Conservation (phyloP, 768 basidiomycete genomes). For the Tulasnella calospora region DNA sequence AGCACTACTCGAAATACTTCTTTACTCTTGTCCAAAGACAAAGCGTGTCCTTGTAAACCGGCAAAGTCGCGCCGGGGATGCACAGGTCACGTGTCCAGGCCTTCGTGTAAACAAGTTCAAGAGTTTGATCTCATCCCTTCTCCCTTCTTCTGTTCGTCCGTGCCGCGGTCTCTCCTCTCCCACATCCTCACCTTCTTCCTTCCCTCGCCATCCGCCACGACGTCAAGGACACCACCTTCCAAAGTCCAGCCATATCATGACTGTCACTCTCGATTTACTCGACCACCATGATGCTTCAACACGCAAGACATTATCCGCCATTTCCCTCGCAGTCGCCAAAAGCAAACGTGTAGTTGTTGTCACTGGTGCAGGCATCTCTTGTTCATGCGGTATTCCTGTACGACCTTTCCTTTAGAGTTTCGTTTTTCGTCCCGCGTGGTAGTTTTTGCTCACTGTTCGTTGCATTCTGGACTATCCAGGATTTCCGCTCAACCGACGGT, state of each 20-base stretch:
- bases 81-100: not conserved
- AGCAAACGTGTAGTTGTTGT: conserved; percentile 84
- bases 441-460: not conserved
- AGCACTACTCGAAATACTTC: not conserved
- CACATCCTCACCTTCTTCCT: not conserved
- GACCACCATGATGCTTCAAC: conserved; percentile 31
- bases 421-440: not conserved
- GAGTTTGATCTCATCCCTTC: not conserved
- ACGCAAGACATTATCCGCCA: conserved; percentile 49
- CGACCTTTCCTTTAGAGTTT: conserved; percentile 35
- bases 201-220: not conserved
- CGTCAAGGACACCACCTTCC: not conserved
- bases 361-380: conserved; percentile 94
- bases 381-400: conserved; percentile 94
- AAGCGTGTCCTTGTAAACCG: not conserved
- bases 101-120: conserved; percentile 6
- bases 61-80: not conserved
- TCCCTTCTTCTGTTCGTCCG: not conserved
- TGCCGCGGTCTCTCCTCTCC: not conserved
- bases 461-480: conserved; percentile 46
- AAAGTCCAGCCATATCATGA: conserved; percentile 23
- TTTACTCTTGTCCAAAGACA: not conserved
- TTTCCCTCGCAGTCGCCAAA: conserved; percentile 76
- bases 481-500: conserved; percentile 92
- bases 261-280: conserved; percentile 34